Percentiles rank a stretch among this genome's conserved stretches.
These are phyloP conservation scores for Saccharomycopsis fibuligera DNA, from an alignment of 805 yeast genomes.

Conservation along the genomic window DNA sequence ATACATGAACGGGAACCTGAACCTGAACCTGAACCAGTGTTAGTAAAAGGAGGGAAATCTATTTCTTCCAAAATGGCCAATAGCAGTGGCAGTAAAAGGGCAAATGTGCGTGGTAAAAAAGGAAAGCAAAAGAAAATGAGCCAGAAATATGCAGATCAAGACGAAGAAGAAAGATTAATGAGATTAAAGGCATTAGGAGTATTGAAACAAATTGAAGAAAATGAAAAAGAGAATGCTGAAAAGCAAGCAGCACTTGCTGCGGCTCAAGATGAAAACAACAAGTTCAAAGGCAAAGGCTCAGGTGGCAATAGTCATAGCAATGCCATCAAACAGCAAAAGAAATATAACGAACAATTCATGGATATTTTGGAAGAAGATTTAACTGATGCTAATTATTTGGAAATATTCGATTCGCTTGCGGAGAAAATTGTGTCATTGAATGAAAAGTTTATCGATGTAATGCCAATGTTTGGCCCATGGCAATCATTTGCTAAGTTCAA, in stretches of 20 bases:
- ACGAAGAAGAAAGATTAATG: constrained; percentile 72
- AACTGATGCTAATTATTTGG: constrained; percentile 30
- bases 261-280: constrained; percentile 25
- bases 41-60: too few species aligned
- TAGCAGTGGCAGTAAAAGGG: constrained; percentile 22
- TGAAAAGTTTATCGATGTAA: constrained; percentile 54
- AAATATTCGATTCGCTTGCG: constrained; percentile 36
- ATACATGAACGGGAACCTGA: constrained; percentile 11
- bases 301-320: constrained; percentile 14
- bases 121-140: constrained; percentile 78
- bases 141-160: constrained; percentile 83
- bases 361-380: constrained; percentile 16
- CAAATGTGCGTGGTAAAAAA: constrained; percentile 73
- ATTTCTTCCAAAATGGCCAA: constrained; percentile 17
- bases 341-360: constrained; percentile 20
- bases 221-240: constrained; percentile 31
- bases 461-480: constrained; percentile 96
- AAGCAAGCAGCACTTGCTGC: constrained; percentile 23
- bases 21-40: not conserved
- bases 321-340: constrained; percentile 15
- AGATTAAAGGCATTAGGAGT: constrained; percentile 84
- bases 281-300: constrained; percentile 19
- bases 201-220: constrained; percentile 47
- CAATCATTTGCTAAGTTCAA: constrained; percentile 62
- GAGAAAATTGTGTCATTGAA: constrained; percentile 27